Evolutionary conservation across 441 rosid genomes (phyloP).

Genomic region (Raphanus hybrid): DNA sequence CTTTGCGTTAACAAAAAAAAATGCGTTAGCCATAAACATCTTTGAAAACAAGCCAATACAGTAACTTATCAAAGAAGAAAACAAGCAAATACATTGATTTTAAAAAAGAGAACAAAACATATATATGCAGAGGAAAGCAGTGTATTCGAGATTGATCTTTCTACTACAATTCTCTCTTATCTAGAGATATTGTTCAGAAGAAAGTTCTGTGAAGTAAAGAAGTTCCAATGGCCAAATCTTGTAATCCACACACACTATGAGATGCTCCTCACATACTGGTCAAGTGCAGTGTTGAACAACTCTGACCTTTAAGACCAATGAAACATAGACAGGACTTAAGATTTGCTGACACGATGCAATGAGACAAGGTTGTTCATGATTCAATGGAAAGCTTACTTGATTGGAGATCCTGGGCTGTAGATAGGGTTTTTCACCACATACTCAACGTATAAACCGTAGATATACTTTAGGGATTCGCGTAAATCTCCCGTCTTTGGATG

Average conservation of each 20-base stretch:
- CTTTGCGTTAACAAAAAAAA: too few species aligned
- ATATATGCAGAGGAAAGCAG: conserved; percentile 19
- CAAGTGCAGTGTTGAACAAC: conserved; percentile 72
- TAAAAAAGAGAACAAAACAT: background rate
- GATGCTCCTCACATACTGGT: conserved; percentile 84
- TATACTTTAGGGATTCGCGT: conserved; percentile 74
- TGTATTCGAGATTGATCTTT: background rate
- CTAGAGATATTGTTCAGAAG: background rate
- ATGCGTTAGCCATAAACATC: too few species aligned
- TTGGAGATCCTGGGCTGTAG: conserved; percentile 39
- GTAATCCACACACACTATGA: too few species aligned
- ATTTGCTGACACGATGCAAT: background rate
- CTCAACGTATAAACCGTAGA: conserved; percentile 57
- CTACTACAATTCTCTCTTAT: conserved; percentile 2
- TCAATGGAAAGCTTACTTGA: conserved; percentile 59
- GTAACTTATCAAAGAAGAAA: conserved; percentile 1
- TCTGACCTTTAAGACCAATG: conserved; percentile 64
- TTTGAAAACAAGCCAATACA: conserved; percentile 16
- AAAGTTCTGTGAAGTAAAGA: conserved; percentile 10
- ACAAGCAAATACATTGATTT: background rate
- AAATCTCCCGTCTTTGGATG: background rate
- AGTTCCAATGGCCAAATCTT: background rate
- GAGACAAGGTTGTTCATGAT: background rate
- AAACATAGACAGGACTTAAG: background rate
- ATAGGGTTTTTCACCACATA: too few species aligned